A percentile compares a stretch with the other conserved stretches of the same genome.
phyloP scores from a whole-genome alignment of 83 land plant genomes.

The Isoetes engelmannii region DNA sequence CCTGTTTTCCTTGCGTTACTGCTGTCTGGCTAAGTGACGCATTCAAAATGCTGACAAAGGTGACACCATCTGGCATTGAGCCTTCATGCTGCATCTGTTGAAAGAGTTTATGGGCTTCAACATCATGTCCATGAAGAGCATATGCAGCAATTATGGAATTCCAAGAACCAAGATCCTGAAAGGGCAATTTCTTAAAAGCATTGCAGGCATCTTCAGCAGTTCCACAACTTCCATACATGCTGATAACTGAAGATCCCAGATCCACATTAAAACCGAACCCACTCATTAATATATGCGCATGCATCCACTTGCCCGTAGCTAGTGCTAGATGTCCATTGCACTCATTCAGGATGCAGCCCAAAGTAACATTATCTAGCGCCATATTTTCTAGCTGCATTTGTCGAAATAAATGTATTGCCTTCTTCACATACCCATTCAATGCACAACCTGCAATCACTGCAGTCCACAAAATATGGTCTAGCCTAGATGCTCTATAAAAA shows the following conservation, averaged over 20 bases:
- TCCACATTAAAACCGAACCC: not conserved
- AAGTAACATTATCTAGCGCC: not conserved
- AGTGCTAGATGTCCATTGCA: not conserved
- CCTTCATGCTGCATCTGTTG: not conserved
- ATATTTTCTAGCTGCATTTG: not conserved
- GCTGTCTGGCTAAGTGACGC: not conserved
- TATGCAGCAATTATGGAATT: not conserved
- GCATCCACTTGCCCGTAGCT: not conserved
- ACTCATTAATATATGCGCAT: not conserved
- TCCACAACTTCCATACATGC: not conserved
- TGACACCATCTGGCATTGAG: not conserved
- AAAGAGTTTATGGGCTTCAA: not conserved
- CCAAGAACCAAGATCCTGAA: not conserved
- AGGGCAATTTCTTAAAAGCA: not conserved
- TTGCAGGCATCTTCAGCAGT: not conserved
- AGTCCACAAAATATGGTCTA: not conserved
- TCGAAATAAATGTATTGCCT: not conserved
- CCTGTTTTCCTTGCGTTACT: not conserved
- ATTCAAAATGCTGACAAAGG: not conserved
- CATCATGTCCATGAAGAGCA: not conserved
- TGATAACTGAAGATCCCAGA: not conserved
- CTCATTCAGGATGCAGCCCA: not conserved
- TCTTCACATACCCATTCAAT: not conserved
- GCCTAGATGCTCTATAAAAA: not conserved
- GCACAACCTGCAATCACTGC: not conserved